Evolutionary conservation across 768 basidiomycete species (phyloP).

Genomic region (Pisolithus marmoratus): DNA sequence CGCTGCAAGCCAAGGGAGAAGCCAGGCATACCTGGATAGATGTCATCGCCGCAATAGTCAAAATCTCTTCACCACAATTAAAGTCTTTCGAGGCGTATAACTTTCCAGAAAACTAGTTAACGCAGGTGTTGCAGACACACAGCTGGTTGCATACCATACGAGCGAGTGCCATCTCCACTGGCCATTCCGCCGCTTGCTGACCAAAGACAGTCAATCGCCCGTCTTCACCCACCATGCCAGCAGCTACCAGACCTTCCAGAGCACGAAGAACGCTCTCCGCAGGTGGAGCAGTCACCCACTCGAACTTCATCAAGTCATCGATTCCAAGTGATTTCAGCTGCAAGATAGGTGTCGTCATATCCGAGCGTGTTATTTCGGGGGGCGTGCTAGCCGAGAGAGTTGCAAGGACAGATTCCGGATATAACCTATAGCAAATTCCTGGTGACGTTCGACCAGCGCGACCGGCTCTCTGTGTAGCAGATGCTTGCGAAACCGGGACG

Average conservation of each 20-base stretch:
- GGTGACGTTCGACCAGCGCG: slow-evolving; percentile 91
- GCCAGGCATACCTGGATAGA: slow-evolving; percentile 61
- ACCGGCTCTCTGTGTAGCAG: slow-evolving; percentile 89
- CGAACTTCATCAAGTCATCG: slow-evolving; percentile 92
- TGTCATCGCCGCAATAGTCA: slow-evolving; percentile 95
- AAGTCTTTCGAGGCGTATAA: slow-evolving; percentile 81
- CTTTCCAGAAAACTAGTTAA: slow-evolving; percentile 34
- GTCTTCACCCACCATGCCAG: slow-evolving; percentile 81
- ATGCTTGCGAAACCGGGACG: slow-evolving; percentile 81
- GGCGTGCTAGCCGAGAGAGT: slow-evolving; percentile 65
- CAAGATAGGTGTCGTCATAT: slow-evolving; percentile 86
- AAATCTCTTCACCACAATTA: slow-evolving; percentile 89
- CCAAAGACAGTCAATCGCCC: slow-evolving; percentile 75
- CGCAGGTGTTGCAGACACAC: slow-evolving; percentile 1
- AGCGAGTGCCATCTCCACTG: slow-evolving; percentile 89
- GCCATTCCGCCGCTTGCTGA: slow-evolving; percentile 87
- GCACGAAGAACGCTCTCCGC: slow-evolving; percentile 81
- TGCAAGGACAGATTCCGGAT: slow-evolving; percentile 57
- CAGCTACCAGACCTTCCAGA: slow-evolving; percentile 71
- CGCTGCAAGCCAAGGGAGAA: background rate
- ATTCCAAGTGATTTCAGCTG: slow-evolving; percentile 95
- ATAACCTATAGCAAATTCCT: slow-evolving; percentile 90
- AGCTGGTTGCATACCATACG: slow-evolving; percentile 63
- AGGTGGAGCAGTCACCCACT: slow-evolving; percentile 89
- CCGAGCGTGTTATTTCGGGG: slow-evolving; percentile 87